Evolutionary conservation across 345 rosid species (phyloP).

Genomic region (Syzygium grande): DNA sequence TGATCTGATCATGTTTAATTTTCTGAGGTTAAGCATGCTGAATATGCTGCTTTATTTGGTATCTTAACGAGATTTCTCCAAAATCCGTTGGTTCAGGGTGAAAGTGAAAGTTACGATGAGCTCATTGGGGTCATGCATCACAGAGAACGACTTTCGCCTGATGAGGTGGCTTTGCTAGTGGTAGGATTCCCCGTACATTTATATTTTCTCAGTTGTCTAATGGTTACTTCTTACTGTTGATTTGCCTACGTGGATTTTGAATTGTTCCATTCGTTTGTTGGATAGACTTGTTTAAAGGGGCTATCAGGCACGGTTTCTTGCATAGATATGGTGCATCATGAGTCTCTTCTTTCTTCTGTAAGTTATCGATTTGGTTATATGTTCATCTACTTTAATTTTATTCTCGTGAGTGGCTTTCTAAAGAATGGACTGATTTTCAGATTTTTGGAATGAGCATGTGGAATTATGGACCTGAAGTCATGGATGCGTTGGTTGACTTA

Average conservation of each 20-base stretch:
- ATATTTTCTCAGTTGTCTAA: neutral
- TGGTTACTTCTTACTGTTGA: neutral
- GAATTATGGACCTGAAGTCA: slow-evolving; percentile 50
- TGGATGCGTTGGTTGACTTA: slow-evolving; percentile 65
- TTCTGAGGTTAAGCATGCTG: neutral
- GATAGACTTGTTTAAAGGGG: slow-evolving; percentile 58
- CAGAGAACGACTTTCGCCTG: slow-evolving; percentile 25
- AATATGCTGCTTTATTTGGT: neutral
- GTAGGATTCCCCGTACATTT: slow-evolving; percentile 16
- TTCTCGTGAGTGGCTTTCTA: neutral
- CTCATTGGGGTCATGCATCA: slow-evolving; percentile 57
- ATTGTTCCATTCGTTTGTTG: neutral
- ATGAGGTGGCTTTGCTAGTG: slow-evolving; percentile 70
- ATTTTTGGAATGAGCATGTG: slow-evolving; percentile 75
- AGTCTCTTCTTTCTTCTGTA: slow-evolving; percentile 55
- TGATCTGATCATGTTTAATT: neutral
- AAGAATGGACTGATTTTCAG: slow-evolving; percentile 16
- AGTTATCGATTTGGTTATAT: slow-evolving; percentile 7
- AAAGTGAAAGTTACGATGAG: slow-evolving; percentile 39
- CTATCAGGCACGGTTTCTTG: slow-evolving; percentile 64
- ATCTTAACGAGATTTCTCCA: neutral
- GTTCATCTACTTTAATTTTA: neutral
- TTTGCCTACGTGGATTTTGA: neutral
- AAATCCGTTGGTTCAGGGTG: slow-evolving; percentile 32
- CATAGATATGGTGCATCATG: slow-evolving; percentile 49